Evolutionary conservation across 2,329 filamentous ascomycete genomes (phyloP).

Genomic region (Neodidymelliopsis sp.): DNA sequence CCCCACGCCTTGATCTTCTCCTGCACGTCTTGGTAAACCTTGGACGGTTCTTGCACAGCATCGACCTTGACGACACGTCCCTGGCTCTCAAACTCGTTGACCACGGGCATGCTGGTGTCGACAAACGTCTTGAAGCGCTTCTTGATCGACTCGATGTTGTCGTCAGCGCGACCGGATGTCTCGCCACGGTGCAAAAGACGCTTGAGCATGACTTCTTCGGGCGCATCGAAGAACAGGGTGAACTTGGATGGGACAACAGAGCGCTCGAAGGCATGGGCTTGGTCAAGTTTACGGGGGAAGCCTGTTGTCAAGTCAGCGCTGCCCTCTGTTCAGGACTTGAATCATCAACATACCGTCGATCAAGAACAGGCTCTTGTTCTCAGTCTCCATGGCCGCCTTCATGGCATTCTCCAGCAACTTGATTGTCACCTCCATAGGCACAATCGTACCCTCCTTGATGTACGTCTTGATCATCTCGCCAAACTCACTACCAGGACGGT

Average conservation of each 20-base stretch:
- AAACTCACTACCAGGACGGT: conserved; percentile 84
- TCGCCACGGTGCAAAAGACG: conserved; percentile 87
- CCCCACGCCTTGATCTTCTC: conserved; percentile 44
- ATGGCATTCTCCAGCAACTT: conserved; percentile 94
- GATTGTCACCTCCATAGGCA: conserved; percentile 98
- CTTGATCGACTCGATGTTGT: conserved; percentile 93
- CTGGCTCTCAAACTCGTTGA: conserved; percentile 80
- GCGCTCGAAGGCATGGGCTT: conserved; percentile 92
- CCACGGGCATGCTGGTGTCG: conserved; percentile 97
- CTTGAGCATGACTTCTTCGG: conserved; percentile 85
- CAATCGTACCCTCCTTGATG: conserved; percentile 94
- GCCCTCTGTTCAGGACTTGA: background rate
- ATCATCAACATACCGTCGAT: conserved; percentile 62
- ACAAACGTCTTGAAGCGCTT: conserved; percentile 95
- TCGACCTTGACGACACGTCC: conserved; percentile 81
- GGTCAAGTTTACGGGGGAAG: conserved; percentile 97
- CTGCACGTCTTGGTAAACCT: conserved; percentile 65
- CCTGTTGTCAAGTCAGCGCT: conserved; percentile 53
- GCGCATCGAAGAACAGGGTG: conserved; percentile 93
- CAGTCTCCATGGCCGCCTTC: conserved; percentile 67
- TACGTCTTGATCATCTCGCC: conserved; percentile 91
- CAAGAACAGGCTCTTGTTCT: conserved; percentile 72
- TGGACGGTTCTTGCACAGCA: conserved; percentile 72
- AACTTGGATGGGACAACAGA: conserved; percentile 83
- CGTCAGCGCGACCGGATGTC: conserved; percentile 89